Evolutionary conservation across 108 stramenopile species (phyloP), one percentile per base, ranked within the genome.

Genomic region (Conticribra weissflogii): DNA sequence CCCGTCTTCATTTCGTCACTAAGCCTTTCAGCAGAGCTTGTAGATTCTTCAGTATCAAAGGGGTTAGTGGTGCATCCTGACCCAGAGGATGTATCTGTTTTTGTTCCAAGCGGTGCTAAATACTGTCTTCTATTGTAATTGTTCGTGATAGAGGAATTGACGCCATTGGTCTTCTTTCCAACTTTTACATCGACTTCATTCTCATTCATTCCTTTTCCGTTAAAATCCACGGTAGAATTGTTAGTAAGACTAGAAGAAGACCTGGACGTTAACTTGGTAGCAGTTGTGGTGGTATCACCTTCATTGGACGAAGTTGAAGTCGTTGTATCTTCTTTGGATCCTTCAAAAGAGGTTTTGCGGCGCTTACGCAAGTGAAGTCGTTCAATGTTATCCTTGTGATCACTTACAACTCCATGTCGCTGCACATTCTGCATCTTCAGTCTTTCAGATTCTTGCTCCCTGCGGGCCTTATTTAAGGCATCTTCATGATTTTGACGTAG

Each of bases 51-150:
- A 25, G 36, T 54, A 24, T 68, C 66, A 30, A 31, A 56, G 2
- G 31, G 66, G 28, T 56, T 57, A 17, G 50, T 66, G 34, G 65
- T 70, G 49, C 53, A 71, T 66, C 65, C 66, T 21, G 64, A 66
- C 48, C 63, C 65, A 41, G 63, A 73, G 18, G 64, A 60, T 45
- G 49, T 28, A 3, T 54, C 50, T 25, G 50, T 36, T 9, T 46
- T 33, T 33, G 8, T 41, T 52, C 69, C 18, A 50, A 48, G 2
- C 21, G 68, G n/a, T n/a, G n/a, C n/a, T n/a, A n/a, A n/a, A n/a
- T n/a, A n/a, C n/a, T n/a, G n/a, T n/a, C n/a, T n/a, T n/a, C n/a
- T n/a, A n/a, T n/a, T n/a, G n/a, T n/a, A n/a, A n/a, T n/a, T n/a
- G n/a, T n/a, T 9, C 44, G 44, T 45, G 44, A 9, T 45, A 16